phyloP scores from a whole-genome alignment of 2,329 filamentous ascomycete genomes.

The Trichoderma sp. region DNA sequence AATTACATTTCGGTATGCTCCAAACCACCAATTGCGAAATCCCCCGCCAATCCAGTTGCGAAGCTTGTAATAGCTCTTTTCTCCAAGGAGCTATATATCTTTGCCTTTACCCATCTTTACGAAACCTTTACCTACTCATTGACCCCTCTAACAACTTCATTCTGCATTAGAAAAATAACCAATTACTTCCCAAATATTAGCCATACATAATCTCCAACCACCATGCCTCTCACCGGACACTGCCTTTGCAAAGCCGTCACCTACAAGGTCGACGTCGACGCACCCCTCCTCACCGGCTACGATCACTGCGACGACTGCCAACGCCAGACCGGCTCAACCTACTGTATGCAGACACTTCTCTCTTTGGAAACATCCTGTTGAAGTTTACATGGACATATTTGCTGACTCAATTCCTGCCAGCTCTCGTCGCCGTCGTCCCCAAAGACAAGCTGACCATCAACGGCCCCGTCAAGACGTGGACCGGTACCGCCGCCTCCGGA shows the following conservation, averaged over 20 bases:
- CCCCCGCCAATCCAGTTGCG: constrained; percentile 14
- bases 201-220: constrained; percentile 39
- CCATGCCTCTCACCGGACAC: constrained; percentile 68
- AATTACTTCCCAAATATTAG: neutral
- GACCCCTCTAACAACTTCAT: neutral
- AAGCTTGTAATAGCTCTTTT: constrained; percentile 7
- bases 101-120: neutral
- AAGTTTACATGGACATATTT: neutral
- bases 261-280: constrained; percentile 61
- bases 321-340: constrained; percentile 68
- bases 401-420: constrained; percentile 39
- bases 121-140: neutral
- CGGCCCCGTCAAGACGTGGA: constrained; percentile 65
- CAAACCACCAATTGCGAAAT: neutral
- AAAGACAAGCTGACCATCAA: constrained; percentile 66
- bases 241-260: constrained; percentile 72
- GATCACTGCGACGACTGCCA: constrained; percentile 76
- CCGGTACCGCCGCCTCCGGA: constrained; percentile 61
- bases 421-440: constrained; percentile 65
- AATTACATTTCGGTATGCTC: constrained; percentile 13
- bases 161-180: neutral
- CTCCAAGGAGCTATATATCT: neutral
- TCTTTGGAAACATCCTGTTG: neutral
- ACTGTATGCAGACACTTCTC: constrained; percentile 50
- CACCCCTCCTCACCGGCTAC: constrained; percentile 59